Evolutionary conservation across 2,329 filamentous ascomycete genomes (phyloP), one percentile per base, ranked within the genome.

Genomic region (Onygenales sp.): DNA sequence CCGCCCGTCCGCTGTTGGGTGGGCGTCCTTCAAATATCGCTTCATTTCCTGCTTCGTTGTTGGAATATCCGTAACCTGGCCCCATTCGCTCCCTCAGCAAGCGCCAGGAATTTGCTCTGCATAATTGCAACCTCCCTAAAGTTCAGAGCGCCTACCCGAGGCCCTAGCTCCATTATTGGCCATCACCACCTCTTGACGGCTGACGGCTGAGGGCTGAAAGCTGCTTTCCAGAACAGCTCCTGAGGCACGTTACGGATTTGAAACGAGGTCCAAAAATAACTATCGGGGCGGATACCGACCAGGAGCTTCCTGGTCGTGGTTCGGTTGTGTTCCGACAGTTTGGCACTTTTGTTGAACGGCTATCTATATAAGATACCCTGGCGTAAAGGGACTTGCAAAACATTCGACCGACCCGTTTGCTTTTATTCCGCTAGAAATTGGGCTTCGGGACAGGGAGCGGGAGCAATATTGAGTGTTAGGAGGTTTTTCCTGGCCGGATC

Each of bases 51-150:
- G 34, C 34, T 39, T 27, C 21, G 34, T 49, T 36, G 34, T 27
- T 39, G n/a, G 34, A 49, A 49, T 5, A 4, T 27, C 37, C 34
- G 27, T 39, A 11, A 49, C 31, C 14, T 40, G 11, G 7, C 34
- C 48, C 37, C 39, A 50, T 42, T 50, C 39, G 48, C 36, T 42
- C 51, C 32, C 17, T 52, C 51, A 52, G 42, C 51, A 52, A 47
- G 51, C 51, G 42, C 51, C 51, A 36, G 40, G 51, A 37, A 32
- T 11, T 17, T 43, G 8, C 46, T 13, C 36, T 37, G 34, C 43
- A 46, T 45, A 45, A 37, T 37, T 37, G 11, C 33, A 46, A 31
- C 44, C 27, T 34, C 51, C 31, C 39, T 13, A 14, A 27, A 49
- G 27, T 9, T 34, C 27, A 14, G 46, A 49, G 46, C 34, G 43